Base-by-base conservation (phyloP, 805 yeast genomes). In the Yamadazyma akitaensis region DNA sequence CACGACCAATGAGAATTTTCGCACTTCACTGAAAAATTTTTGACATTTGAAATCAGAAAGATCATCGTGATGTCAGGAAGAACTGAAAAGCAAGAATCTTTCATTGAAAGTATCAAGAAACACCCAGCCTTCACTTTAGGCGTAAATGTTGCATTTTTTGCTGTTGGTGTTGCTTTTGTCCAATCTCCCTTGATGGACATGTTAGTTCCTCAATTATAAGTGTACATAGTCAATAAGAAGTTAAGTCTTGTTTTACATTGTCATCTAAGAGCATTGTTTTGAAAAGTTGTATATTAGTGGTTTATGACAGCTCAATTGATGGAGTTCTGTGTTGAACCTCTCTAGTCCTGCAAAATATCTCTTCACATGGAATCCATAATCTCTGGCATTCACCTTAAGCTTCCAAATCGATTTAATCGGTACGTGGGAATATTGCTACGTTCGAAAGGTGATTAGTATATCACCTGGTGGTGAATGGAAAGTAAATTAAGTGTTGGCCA, bases 141-240 rank as follows among this genome's bases (percentile, higher is more conserved):
- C 41, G 63, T 85, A 37, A 85, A 86, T 65, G 80, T 78, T 49
- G 75, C 73, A 34, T 72, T 85, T 51, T 86, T 87, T 59, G 79
- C 77, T 48, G 71, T 85, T 40, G 94, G 94, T 63, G 86, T 85
- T 55, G 80, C 81, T 19, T 79, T 86, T 64, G 79, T 87, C 56
- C 88, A 84, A 70, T 83, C 90, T 40, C 85, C 91, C 55, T 67
- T 84, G 59, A 84, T 84, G 88, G 92, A 85, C 48, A 79, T 84
- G 80, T 69, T 86, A 70, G 90, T 85, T 58, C 94, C 94, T 43
- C 92, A 85, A 65, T 75, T 72, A 57, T 72, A 67, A 55, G 12
- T 28, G 53, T 45, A 44, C 43, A 50, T 47, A 45, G 52, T n/a
- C 26, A 38, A 38, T 38, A 38, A 26, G 32, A 21, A 30, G 28